Evolutionary conservation across 768 basidiomycete species (phyloP).

Genomic region (Auricularia cornea): DNA sequence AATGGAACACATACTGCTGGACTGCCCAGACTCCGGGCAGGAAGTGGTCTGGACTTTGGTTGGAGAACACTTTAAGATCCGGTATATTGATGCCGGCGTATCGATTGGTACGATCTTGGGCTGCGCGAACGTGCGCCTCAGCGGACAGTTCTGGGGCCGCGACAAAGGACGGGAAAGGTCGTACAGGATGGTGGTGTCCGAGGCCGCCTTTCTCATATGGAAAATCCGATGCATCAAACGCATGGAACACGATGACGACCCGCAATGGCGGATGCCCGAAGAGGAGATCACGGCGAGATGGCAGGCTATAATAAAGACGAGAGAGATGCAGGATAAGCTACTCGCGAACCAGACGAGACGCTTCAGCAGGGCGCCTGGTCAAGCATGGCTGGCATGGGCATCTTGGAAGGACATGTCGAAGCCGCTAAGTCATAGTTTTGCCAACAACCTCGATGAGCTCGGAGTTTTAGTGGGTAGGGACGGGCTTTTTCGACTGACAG

Average conservation of each 20-base stretch:
- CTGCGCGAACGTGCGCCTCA: background rate
- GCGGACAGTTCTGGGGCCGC: background rate
- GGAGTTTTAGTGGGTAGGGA: no score
- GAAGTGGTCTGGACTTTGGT: conserved; percentile 9
- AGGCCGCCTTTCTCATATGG: background rate
- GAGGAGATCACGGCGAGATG: no score
- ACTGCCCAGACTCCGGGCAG: conserved; percentile 13
- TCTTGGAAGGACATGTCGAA: no score
- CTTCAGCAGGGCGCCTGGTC: no score
- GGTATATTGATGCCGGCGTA: background rate
- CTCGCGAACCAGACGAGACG: no score
- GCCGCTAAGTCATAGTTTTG: no score
- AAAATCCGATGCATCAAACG: background rate
- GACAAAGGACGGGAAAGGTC: background rate
- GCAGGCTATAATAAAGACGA: no score
- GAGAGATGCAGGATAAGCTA: no score
- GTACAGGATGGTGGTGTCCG: background rate
- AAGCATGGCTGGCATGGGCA: no score
- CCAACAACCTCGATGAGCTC: no score
- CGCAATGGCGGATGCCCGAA: background rate
- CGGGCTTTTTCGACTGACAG: no score
- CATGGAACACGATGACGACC: background rate
- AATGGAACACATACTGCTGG: conserved; percentile 17
- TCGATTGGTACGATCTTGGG: background rate
- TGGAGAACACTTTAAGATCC: conserved; percentile 3